Percentiles rank a stretch among this genome's conserved stretches.
phyloP scores from a whole-genome alignment of 805 yeast genomes.

The Metschnikowia drakensbergensis region DNA sequence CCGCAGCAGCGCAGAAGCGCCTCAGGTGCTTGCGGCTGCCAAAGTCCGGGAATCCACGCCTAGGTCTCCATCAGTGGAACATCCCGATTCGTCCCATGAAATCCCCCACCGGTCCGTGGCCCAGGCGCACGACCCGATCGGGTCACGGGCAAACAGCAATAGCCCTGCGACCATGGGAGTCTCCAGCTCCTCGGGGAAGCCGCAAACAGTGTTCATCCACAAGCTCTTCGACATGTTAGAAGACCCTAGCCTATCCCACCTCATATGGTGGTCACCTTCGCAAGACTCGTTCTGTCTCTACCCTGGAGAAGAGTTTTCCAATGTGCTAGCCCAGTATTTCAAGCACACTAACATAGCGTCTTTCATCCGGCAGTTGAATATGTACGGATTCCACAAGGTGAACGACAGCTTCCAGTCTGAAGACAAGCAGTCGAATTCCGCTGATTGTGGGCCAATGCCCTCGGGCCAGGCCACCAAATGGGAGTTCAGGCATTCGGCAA shows the following conservation, averaged over 20 bases:
- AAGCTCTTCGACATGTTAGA: constrained; percentile 89
- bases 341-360: constrained; percentile 44
- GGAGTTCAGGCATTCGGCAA: constrained; percentile 88
- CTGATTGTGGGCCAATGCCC: constrained; percentile 14
- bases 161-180: constrained; percentile 9
- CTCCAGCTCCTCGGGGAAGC: constrained; percentile 22
- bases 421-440: constrained; percentile 12
- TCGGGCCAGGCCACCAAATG: constrained; percentile 41
- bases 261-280: constrained; percentile 80
- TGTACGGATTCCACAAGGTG: constrained; percentile 46
- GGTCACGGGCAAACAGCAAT: constrained; percentile 7
- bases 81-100: neutral
- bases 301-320: constrained; percentile 84
- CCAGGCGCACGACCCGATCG: constrained; percentile 6
- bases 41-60: constrained; percentile 2
- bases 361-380: constrained; percentile 41
- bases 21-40: neutral
- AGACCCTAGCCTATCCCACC: constrained; percentile 62
- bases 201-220: constrained; percentile 66
- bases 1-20: neutral
- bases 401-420: constrained; percentile 35
- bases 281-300: constrained; percentile 72
- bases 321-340: constrained; percentile 57
- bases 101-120: constrained; percentile 1
- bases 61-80: constrained; percentile 3